Base-by-base conservation (phyloP, 345 rosid genomes). In the Leavenworthia alabamica region DNA sequence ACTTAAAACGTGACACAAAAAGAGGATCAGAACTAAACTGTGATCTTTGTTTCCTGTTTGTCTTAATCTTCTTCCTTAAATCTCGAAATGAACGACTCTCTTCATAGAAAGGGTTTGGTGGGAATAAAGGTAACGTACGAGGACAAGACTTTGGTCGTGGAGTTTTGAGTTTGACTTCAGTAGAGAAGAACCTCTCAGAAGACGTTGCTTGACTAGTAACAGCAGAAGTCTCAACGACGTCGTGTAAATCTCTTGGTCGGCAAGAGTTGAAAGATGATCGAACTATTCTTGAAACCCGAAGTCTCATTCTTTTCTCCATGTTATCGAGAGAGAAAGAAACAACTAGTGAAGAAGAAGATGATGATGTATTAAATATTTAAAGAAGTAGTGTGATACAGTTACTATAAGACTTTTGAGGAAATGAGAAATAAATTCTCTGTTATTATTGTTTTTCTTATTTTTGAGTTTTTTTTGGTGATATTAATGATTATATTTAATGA, bases 301-400 rank as follows among this genome's bases (percentile, higher is more conserved):
- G 79, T 72, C 70, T 88, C 65, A 88, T 70, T 47, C 80, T 67
- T 54, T 75, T 80, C 69, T 88, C 97, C 89, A 82, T 89, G 43
- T 40, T 39, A 39, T 56, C 57, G 31, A 66, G 32, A 48, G 2
- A 45, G 50, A 57, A 48, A 15, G 53, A 39, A 53, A 68, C 7
- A 33, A 31, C 41, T 39, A 29, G 7, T 57, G 64, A 37, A 57
- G 39, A 65, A 54, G 42, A 37, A 57, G 39, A 65, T 43, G 42
- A 51, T 5, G 35, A 31, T 24, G 73, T 42, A 15, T n/a, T 62
- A 56, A 33, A 53, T 41, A 13, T 12, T 17, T 62, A 56, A 26
- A 53, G 51, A 26, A 53, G 51, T 9, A 13, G 50, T 44, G 52
- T 54, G 23, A 46, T 61, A 12, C 15, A 12, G 16, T 36, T 36